These are phyloP conservation scores for Trichocladium uniseriatum DNA, from an alignment of 495 filamentous ascomycete species.

Conservation along the genomic window DNA sequence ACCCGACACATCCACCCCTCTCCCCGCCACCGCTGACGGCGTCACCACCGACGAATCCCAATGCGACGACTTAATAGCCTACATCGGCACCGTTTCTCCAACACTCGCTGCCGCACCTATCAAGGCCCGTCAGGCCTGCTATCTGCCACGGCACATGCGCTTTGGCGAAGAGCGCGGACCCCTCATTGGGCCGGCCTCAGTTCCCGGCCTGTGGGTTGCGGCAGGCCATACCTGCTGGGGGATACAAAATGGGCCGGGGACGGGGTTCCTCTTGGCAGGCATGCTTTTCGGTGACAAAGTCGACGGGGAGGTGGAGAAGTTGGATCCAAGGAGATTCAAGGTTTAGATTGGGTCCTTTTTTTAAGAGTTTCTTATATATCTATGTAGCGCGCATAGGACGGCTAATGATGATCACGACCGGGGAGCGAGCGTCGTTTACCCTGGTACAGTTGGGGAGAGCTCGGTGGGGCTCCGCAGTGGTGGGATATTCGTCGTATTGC, in stretches of 20 bases:
- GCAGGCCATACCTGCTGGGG: conserved; percentile 96
- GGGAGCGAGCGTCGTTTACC: too few species aligned
- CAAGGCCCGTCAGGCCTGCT: conserved; percentile 81
- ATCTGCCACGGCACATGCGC: conserved; percentile 65
- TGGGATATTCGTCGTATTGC: too few species aligned
- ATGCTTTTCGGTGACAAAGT: conserved; percentile 63
- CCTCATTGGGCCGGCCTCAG: conserved; percentile 64
- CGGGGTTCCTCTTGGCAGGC: conserved; percentile 81
- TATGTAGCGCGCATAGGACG: too few species aligned
- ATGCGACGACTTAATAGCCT: conserved; percentile 83
- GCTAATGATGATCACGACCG: too few species aligned
- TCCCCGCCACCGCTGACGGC: conserved; percentile 66
- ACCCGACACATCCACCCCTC: conserved; percentile 64
- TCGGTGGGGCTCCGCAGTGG: too few species aligned
- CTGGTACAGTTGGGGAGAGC: too few species aligned
- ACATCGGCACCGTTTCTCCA: conserved; percentile 68
- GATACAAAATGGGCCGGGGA: conserved; percentile 91
- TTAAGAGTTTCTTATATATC: not conserved
- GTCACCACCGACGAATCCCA: conserved; percentile 67
- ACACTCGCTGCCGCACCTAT: conserved; percentile 68
- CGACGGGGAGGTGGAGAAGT: conserved; percentile 60
- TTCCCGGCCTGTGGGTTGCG: conserved; percentile 72
- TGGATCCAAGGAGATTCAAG: conserved; percentile 57
- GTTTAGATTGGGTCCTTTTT: too few species aligned
- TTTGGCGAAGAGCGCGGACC: conserved; percentile 55